These are phyloP conservation scores for Cylindrotheca closterium DNA, from an alignment of 108 stramenopile species.

Conservation along the genomic window DNA sequence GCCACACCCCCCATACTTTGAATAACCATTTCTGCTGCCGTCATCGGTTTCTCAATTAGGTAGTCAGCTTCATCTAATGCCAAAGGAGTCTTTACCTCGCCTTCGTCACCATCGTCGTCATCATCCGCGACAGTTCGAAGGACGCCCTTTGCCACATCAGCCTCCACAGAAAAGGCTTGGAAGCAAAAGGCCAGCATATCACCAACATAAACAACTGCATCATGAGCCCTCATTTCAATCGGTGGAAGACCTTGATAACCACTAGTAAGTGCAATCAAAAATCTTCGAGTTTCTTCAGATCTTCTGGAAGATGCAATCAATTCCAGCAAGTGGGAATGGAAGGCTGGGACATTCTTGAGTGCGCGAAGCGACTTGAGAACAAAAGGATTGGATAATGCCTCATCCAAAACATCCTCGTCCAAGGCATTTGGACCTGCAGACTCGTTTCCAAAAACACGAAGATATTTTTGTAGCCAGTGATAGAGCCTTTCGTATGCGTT, in stretches of 20 bases:
- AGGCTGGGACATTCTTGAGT: constrained; percentile 71
- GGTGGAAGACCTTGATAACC: constrained; percentile 75
- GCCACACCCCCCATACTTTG: constrained; percentile 80
- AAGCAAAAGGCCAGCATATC: constrained; percentile 91
- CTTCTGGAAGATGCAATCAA: constrained; percentile 67
- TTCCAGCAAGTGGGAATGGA: constrained; percentile 71
- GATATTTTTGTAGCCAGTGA: constrained; percentile 70
- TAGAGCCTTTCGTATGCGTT: constrained; percentile 86
- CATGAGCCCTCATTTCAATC: constrained; percentile 85
- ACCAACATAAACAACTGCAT: constrained; percentile 81
- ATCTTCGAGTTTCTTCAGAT: constrained; percentile 72
- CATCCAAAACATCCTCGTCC: constrained; percentile 69
- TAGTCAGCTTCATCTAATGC: constrained; percentile 24
- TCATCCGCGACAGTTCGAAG: constrained; percentile 23
- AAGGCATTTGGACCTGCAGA: neutral
- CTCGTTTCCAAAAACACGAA: constrained; percentile 39
- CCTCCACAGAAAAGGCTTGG: constrained; percentile 72
- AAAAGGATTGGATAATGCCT: constrained; percentile 67
- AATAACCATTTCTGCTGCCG: constrained; percentile 53
- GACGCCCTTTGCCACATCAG: constrained; percentile 67
- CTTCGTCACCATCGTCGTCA: constrained; percentile 20
- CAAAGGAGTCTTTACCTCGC: constrained; percentile 9
- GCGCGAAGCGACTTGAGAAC: constrained; percentile 52
- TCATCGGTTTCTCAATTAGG: constrained; percentile 44
- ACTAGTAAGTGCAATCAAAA: constrained; percentile 78